These are phyloP conservation scores for Staphylotrichum longicolle DNA, from an alignment of 495 filamentous ascomycete species.

Conservation along the genomic window DNA sequence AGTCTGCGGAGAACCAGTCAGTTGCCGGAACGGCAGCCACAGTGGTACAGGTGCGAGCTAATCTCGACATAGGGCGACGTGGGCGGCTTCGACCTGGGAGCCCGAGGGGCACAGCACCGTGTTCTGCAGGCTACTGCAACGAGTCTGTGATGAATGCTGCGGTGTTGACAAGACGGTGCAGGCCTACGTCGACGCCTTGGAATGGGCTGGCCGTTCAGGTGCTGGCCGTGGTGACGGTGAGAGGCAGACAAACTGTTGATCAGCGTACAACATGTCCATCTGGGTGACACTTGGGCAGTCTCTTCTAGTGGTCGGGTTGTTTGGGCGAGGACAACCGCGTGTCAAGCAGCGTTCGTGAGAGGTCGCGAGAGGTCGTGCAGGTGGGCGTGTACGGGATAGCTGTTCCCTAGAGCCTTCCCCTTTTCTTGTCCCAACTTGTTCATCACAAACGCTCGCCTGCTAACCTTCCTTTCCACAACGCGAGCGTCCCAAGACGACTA, in stretches of 20 bases:
- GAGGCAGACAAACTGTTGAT: too few relatives aligned
- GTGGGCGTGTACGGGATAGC: not conserved
- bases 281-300: not conserved
- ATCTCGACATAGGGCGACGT: not conserved
- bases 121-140: slow-evolving; percentile 4
- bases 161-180: not conserved
- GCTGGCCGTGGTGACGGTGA: not conserved
- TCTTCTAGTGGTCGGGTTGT: not conserved
- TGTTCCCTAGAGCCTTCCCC: not conserved
- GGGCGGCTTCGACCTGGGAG: not conserved
- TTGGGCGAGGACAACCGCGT: not conserved
- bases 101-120: not conserved
- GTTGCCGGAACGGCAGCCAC: not conserved
- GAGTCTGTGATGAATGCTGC: not conserved
- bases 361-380: slow-evolving; percentile 1
- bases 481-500: not conserved
- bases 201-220: not conserved
- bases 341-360: not conserved
- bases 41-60: slow-evolving; percentile 7
- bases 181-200: too few relatives aligned
- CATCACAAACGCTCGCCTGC: too few relatives aligned
- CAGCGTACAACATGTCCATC: not conserved
- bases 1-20: not conserved
- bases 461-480: too few relatives aligned
- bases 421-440: not conserved